Evolutionary conservation across 106 monocot genomes (phyloP), one percentile per base, ranked within the genome.

Genomic region (Allium sativum): DNA sequence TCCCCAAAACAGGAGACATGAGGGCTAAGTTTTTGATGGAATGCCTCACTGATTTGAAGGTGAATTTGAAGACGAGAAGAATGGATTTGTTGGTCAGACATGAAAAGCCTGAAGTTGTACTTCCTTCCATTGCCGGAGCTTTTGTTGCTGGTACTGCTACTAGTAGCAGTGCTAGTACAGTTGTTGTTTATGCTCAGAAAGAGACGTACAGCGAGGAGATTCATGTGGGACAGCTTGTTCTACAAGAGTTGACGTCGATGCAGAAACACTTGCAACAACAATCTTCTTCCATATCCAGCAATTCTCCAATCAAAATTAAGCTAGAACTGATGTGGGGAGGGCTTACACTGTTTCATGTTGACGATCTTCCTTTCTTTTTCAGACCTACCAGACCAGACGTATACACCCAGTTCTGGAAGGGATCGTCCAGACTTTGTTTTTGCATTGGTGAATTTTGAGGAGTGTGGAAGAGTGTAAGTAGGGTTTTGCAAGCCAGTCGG

Each of bases 381-480:
- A 44, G 68, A 56, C 57, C 18, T 9, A 65, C 65, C 44, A 63
- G 90, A 22, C 95, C 95, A n/a, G 95, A 95, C 61, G 75, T 95
- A 12, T 95, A 90, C 66, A 90, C 95, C 17, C 95, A 90, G 59
- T 95, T 90, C 45, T 86, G 95, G 18, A 95, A 90, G 90, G 95
- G n/a, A n/a, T n/a, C n/a, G n/a, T n/a, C n/a, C n/a, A n/a, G n/a
- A n/a, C n/a, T n/a, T n/a, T n/a, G n/a, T n/a, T n/a, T n/a, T n/a
- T n/a, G n/a, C n/a, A n/a, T n/a, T n/a, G n/a, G n/a, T n/a, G n/a
- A n/a, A n/a, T n/a, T n/a, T n/a, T n/a, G n/a, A n/a, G n/a, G n/a
- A n/a, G n/a, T n/a, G n/a, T n/a, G n/a, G n/a, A n/a, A n/a, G n/a
- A n/a, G n/a, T n/a, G n/a, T n/a, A n/a, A n/a, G n/a, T n/a, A n/a